Percentiles rank a stretch among this genome's conserved stretches.
Conservation (phyloP, 2,329 filamentous ascomycete genomes). For the Drechslerella dactyloides region DNA sequence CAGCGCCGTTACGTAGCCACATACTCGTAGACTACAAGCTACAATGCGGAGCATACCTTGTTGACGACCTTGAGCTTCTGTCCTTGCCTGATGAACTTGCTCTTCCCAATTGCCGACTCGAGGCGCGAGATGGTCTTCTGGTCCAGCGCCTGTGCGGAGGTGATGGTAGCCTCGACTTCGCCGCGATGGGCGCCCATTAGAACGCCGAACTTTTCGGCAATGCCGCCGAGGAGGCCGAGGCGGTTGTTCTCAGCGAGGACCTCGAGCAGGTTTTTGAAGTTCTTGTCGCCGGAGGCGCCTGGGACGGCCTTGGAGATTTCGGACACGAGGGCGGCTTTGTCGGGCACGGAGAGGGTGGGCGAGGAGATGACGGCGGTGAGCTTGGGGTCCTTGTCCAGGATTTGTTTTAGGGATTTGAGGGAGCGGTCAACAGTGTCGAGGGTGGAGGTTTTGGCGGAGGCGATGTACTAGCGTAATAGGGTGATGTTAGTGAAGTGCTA, state of each 20-base stretch:
- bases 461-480: conserved; percentile 79
- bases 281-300: conserved; percentile 67
- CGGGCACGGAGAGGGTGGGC: conserved; percentile 75
- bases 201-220: conserved; percentile 83
- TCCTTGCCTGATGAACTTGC: conserved; percentile 81
- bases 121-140: conserved; percentile 82
- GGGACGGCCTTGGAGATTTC: conserved; percentile 87
- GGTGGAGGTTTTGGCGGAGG: conserved; percentile 80
- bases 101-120: conserved; percentile 87
- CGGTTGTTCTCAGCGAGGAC: conserved; percentile 97
- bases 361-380: conserved; percentile 76
- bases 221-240: conserved; percentile 77
- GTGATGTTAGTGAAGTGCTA: background rate
- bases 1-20: background rate
- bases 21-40: conserved; percentile 13
- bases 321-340: conserved; percentile 84
- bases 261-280: conserved; percentile 90
- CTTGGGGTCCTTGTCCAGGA: conserved; percentile 83
- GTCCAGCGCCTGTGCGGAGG: conserved; percentile 89
- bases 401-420: conserved; percentile 71
- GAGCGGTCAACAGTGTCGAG: conserved; percentile 87
- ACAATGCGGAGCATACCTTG: conserved; percentile 65
- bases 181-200: conserved; percentile 88
- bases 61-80: conserved; percentile 98
- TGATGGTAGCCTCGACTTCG: conserved; percentile 91